Percentiles rank a stretch among this genome's conserved stretches.
Evolutionary conservation across 441 rosid species (phyloP).

Genomic region (Melastoma candidum): DNA sequence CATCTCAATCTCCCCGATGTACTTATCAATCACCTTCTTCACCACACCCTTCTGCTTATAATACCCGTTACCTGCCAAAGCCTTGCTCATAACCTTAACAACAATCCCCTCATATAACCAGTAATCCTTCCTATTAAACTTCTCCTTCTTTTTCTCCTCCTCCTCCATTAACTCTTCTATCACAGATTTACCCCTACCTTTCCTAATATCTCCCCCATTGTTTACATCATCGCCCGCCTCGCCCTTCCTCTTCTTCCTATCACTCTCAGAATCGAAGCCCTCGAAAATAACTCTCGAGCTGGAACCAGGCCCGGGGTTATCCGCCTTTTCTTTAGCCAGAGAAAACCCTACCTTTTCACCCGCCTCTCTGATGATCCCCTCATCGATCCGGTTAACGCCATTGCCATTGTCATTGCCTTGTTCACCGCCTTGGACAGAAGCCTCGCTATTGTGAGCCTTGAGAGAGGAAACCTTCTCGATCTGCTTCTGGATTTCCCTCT

Average conservation of each 20-base stretch:
- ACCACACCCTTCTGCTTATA: slow-evolving; percentile 86
- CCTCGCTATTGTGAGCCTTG: not conserved
- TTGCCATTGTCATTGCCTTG: not conserved
- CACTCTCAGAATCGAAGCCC: slow-evolving; percentile 34
- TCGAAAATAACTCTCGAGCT: slow-evolving; percentile 37
- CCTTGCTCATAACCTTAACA: slow-evolving; percentile 88
- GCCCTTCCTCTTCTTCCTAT: slow-evolving; percentile 22
- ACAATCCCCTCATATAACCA: slow-evolving; percentile 81
- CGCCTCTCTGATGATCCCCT: slow-evolving; percentile 22
- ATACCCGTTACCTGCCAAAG: slow-evolving; percentile 68
- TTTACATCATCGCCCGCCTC: slow-evolving; percentile 15
- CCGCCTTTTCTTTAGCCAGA: slow-evolving; percentile 22
- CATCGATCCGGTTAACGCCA: slow-evolving; percentile 18
- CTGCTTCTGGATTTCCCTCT: slow-evolving; percentile 66
- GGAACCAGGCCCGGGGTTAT: slow-evolving; percentile 44
- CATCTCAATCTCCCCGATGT: slow-evolving; percentile 86
- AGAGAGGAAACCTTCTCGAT: slow-evolving; percentile 66
- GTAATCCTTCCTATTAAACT: slow-evolving; percentile 73
- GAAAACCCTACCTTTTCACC: slow-evolving; percentile 69
- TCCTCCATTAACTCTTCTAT: slow-evolving; percentile 89
- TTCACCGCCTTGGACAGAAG: not conserved
- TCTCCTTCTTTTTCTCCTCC: slow-evolving; percentile 74
- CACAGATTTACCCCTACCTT: slow-evolving; percentile 30
- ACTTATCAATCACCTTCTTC: slow-evolving; percentile 70
- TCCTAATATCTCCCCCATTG: slow-evolving; percentile 17